Percentiles rank a stretch among this genome's conserved stretches.
phyloP scores from a whole-genome alignment of 2,329 filamentous ascomycete species.

The Fusarium nodosum region DNA sequence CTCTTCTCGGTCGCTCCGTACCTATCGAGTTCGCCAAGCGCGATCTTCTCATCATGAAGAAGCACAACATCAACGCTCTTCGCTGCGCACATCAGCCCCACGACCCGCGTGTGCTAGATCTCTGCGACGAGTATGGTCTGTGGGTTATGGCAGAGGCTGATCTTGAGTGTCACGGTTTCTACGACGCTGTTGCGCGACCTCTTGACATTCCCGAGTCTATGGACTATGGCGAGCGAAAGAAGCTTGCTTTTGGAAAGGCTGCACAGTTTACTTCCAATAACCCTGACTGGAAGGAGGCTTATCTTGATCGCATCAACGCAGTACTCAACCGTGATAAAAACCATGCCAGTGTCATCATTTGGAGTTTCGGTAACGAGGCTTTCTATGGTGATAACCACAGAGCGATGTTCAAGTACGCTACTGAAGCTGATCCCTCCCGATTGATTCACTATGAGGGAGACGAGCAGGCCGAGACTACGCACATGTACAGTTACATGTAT shows the following conservation, averaged over 20 bases:
- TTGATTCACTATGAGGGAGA: conserved; percentile 78
- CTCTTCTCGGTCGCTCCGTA: conserved; percentile 71
- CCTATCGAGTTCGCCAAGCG: conserved; percentile 71
- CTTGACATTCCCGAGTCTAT: conserved; percentile 67
- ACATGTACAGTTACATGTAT: conserved; percentile 79
- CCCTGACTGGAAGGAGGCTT: conserved; percentile 71
- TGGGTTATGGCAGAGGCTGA: conserved; percentile 70
- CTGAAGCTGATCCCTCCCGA: conserved; percentile 68
- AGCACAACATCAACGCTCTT: conserved; percentile 78
- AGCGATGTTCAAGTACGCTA: conserved; percentile 75
- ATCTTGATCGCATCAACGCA: conserved; percentile 75
- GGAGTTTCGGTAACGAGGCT: conserved; percentile 80
- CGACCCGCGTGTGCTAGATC: conserved; percentile 69
- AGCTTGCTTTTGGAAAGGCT: conserved; percentile 66
- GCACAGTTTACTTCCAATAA: conserved; percentile 73
- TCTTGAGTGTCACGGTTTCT: conserved; percentile 68
- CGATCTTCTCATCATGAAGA: conserved; percentile 77
- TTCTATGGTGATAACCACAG: conserved; percentile 78
- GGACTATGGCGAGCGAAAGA: conserved; percentile 72
- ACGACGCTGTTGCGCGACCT: conserved; percentile 63
- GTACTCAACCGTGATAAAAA: conserved; percentile 78
- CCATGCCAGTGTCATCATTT: conserved; percentile 77
- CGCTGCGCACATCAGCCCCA: conserved; percentile 77
- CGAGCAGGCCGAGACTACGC: conserved; percentile 68
- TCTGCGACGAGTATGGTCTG: conserved; percentile 75